Conservation (phyloP, 2,329 filamentous ascomycete species). For the Colletotrichum sp. region DNA sequence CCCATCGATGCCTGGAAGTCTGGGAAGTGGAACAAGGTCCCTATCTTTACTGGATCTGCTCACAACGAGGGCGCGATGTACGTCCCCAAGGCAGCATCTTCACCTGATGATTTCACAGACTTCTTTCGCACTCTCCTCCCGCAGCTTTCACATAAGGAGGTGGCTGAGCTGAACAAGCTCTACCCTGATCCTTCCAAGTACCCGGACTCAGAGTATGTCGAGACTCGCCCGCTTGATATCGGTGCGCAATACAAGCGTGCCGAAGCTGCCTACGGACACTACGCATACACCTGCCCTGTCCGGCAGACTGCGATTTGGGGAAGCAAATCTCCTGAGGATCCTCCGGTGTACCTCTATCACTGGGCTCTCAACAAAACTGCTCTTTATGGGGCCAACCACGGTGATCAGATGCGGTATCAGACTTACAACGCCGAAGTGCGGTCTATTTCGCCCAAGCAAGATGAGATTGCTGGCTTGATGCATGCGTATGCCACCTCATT, state of each 20-base stretch:
- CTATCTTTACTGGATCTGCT: slow-evolving; percentile 31
- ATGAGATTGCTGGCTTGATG: slow-evolving; percentile 19
- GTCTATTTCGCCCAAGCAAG: slow-evolving; percentile 34
- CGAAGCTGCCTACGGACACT: slow-evolving; percentile 59
- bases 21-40: slow-evolving; percentile 34
- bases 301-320: slow-evolving; percentile 48
- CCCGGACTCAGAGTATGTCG: slow-evolving; percentile 37
- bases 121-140: slow-evolving; percentile 33
- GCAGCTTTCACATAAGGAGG: slow-evolving; percentile 29
- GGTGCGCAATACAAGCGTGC: slow-evolving; percentile 59
- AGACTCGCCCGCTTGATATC: slow-evolving; percentile 39
- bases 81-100: slow-evolving; percentile 20
- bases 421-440: slow-evolving; percentile 43
- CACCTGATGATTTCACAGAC: slow-evolving; percentile 23
- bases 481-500: slow-evolving; percentile 7
- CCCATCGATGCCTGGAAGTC: slow-evolving; percentile 35
- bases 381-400: slow-evolving; percentile 43
- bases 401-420: slow-evolving; percentile 47
- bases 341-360: slow-evolving; percentile 32
- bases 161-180: slow-evolving; percentile 29
- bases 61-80: slow-evolving; percentile 35
- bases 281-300: slow-evolving; percentile 57
- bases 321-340: slow-evolving; percentile 6
- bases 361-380: slow-evolving; percentile 32
- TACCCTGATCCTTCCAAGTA: slow-evolving; percentile 38